These are phyloP conservation scores for Podochytrium sp. DNA, from an alignment of 192 early-diverging fungal genomes.

Conservation along the genomic window DNA sequence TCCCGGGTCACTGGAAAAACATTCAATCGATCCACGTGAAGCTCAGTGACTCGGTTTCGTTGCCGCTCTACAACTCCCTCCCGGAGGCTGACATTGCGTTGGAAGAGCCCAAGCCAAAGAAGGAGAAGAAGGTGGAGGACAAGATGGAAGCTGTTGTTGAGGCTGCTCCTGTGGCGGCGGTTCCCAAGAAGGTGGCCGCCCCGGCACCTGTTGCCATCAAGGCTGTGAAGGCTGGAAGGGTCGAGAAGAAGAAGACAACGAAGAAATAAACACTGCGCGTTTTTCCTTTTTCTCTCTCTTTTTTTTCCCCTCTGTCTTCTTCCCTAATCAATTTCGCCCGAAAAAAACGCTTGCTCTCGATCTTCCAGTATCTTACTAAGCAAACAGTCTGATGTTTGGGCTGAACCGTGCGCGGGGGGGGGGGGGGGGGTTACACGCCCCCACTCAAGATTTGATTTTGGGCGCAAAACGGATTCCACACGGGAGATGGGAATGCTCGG, in stretches of 20 bases:
- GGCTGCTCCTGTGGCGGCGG: neutral
- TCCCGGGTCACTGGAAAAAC: constrained; percentile 80
- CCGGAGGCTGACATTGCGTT: constrained; percentile 24
- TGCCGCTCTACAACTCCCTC: constrained; percentile 73
- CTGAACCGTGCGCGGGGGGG: too few relatives aligned
- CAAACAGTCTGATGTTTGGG: too few relatives aligned
- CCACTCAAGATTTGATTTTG: too few relatives aligned
- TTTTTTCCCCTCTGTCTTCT: too few relatives aligned
- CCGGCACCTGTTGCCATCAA: neutral
- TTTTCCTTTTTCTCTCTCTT: too few relatives aligned
- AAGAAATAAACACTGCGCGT: constrained; percentile 16
- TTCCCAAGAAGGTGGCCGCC: neutral
- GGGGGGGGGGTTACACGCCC: too few relatives aligned
- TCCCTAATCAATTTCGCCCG: too few relatives aligned
- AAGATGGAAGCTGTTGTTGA: too few relatives aligned
- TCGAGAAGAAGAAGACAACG: constrained; percentile 1
- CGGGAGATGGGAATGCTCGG: too few relatives aligned
- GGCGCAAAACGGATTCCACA: too few relatives aligned
- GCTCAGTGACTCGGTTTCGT: constrained; percentile 72
- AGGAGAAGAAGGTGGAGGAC: neutral
- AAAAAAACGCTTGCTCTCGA: too few relatives aligned
- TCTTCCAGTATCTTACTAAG: too few relatives aligned
- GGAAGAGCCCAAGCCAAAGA: neutral
- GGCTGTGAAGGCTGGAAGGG: neutral
- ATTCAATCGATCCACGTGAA: constrained; percentile 87